These are phyloP conservation scores for Hemileia vastatrix DNA, from an alignment of 1,284 basidiomycete species.

Conservation along the genomic window DNA sequence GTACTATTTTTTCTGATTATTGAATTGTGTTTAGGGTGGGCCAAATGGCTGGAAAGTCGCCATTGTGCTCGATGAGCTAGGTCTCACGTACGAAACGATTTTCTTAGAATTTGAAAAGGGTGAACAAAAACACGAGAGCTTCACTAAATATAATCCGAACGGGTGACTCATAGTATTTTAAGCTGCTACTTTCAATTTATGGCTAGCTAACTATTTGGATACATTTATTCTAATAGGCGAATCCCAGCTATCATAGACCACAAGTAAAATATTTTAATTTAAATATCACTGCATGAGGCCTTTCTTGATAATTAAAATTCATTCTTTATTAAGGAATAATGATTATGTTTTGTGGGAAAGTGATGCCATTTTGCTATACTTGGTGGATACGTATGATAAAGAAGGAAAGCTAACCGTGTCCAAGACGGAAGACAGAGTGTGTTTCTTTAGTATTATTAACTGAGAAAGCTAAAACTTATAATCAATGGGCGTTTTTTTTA, in stretches of 20 bases:
- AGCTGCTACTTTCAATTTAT: neutral
- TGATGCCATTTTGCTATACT: slow-evolving; percentile 35
- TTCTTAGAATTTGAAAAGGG: slow-evolving; percentile 8
- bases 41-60: neutral
- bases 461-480: neutral
- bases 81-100: slow-evolving; percentile 7
- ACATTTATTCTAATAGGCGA: too few relatives aligned
- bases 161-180: too few relatives aligned
- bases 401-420: neutral
- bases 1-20: too few relatives aligned
- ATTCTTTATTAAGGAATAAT: neutral
- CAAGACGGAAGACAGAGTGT: neutral
- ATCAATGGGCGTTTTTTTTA: neutral
- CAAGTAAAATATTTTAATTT: neutral
- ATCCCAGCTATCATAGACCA: slow-evolving; percentile 7
- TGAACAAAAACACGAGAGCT: neutral
- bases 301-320: neutral
- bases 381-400: slow-evolving; percentile 34
- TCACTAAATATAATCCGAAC: slow-evolving; percentile 1
- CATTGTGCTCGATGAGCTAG: neutral
- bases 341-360: slow-evolving; percentile 32
- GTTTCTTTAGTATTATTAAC: neutral
- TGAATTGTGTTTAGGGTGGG: neutral
- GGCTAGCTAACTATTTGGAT: too few relatives aligned
- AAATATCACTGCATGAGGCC: too few relatives aligned